Base-by-base conservation (phyloP, 2,329 filamentous ascomycete species). In the Ascomycota sp. region DNA sequence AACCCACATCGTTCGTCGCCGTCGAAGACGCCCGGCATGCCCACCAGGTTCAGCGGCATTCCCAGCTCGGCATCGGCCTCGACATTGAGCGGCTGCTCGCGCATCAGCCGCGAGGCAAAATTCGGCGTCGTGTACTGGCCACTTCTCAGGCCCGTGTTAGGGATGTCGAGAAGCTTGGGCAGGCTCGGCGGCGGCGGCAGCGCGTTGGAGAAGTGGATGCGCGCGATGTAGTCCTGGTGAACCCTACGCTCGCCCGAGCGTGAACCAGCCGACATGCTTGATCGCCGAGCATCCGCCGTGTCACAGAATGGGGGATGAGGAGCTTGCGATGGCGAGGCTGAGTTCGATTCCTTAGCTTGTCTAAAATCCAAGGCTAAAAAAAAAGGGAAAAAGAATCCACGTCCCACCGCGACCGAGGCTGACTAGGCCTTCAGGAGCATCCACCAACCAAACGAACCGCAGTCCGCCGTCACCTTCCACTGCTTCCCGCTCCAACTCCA, bases 31-130 rank as follows among this genome's bases (percentile, higher is more conserved):
- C 85, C 83, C 6, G 86, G 86, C 58, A 95, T 81, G 44, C 89
- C 89, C 33, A 95, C 78, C 41, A 98, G 58, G 50, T 95, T 86
- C 47, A 98, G 72, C 35, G 85, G 83, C 89, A 98, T 95, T 33
- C 89, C 89, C 42, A 95, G 68, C 59, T 98, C 89, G 7, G 85
- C 89, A 67, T 98, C 89, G 20, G 83, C 83, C 55, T 98, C 89
- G 36, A 98, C 89, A 47, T 94, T 95, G 29, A 93, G 63, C 30
- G 86, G 80, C 58, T 95, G 89, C 46, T 93, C 83, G 45, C 86
- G 67, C 12, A 80, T 82, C 41, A 98, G 61, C 38, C 82, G 74
- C 27, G 85, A 89, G 20, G 85, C 83, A 57, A 92, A 98, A 15
- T 75, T 75, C 1, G 89, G 81, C 4, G 75, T 81, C 21, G 89